Evolutionary conservation across 257 asterid species (phyloP).

Genomic region (Linderniella brevidens): DNA sequence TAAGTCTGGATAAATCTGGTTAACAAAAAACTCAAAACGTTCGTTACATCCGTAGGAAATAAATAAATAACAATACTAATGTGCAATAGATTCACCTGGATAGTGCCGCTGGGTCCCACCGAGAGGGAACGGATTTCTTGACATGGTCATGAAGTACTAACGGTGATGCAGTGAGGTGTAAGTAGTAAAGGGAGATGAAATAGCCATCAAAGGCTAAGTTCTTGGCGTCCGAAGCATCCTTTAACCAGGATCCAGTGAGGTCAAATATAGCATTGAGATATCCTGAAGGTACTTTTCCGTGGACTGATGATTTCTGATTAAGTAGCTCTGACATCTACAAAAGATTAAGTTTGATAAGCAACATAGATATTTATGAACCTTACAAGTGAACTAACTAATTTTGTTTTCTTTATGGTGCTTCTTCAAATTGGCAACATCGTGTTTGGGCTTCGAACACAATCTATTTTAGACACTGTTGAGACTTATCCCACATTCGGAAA

Average conservation of each 20-base stretch:
- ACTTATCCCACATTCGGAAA: too few species aligned
- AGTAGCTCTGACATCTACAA: slow-evolving; percentile 95
- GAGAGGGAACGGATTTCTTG: slow-evolving; percentile 83
- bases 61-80: slow-evolving; percentile 1
- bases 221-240: slow-evolving; percentile 76
- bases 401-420: background rate
- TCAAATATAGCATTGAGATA: slow-evolving; percentile 76
- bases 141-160: slow-evolving; percentile 77
- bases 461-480: too few species aligned
- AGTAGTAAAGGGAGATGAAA: slow-evolving; percentile 69
- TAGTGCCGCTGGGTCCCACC: slow-evolving; percentile 81
- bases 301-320: slow-evolving; percentile 78
- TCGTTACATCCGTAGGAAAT: background rate
- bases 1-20: slow-evolving; percentile 81
- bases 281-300: slow-evolving; percentile 92
- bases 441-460: too few species aligned
- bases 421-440: background rate
- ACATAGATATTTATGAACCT: slow-evolving; percentile 3
- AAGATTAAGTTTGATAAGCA: slow-evolving; percentile 12
- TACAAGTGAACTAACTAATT: background rate
- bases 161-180: slow-evolving; percentile 79
- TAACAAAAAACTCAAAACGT: slow-evolving; percentile 13
- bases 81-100: slow-evolving; percentile 43
- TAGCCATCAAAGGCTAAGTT: slow-evolving; percentile 86
- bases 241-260: slow-evolving; percentile 87